Evolutionary conservation across 1,284 basidiomycete genomes (phyloP), one percentile per base, ranked within the genome.

Genomic region (Pholiota adiposa): DNA sequence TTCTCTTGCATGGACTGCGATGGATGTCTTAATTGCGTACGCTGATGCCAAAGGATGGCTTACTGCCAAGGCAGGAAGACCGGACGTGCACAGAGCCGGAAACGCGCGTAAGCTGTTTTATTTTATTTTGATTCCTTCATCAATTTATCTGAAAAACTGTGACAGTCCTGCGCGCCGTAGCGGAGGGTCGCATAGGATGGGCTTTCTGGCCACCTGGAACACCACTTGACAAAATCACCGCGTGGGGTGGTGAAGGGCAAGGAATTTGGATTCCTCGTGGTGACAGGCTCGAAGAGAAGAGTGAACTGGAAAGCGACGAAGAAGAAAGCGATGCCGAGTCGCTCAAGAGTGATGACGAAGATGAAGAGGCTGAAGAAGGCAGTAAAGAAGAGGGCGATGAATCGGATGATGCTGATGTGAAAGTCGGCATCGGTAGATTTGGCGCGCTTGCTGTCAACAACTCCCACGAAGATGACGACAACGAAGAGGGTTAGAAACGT

Each of bases 51-150:
- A 92, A 69, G 89, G 89, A 12, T 95, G 88, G 86, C 78, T 95
- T 38, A 97, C 95, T 44, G 95, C 96, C 9, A 92, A 94, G 73
- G 90, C 92, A 16, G 94, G 93, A 5, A 75, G 96, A 59, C 90
- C 93, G 7, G 96, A 97, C 76, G 79, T 91, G 18, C 90, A 94
- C 70, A 83, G 96, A 49, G 93, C 94, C 1, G 96, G 94, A 18
- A 96, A 97, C 70, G 84, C 87, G 21, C 90, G 93, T 94, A 70
- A 73, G 92, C 36, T 40, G 21, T 21, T 41, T 21, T n/a, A 43
- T 23, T 12, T 53, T 18, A 25, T 18, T 7, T 40, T 23, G 34
- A 51, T 52, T 38, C 23, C 41, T 44, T 46, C n/a, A n/a, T n/a
- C n/a, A n/a, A n/a, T n/a, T n/a, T n/a, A n/a, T 16, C 21, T 21